Evolutionary conservation across 202 grass and related monocot genomes (phyloP).

Genomic region (Digitaria exilis): DNA sequence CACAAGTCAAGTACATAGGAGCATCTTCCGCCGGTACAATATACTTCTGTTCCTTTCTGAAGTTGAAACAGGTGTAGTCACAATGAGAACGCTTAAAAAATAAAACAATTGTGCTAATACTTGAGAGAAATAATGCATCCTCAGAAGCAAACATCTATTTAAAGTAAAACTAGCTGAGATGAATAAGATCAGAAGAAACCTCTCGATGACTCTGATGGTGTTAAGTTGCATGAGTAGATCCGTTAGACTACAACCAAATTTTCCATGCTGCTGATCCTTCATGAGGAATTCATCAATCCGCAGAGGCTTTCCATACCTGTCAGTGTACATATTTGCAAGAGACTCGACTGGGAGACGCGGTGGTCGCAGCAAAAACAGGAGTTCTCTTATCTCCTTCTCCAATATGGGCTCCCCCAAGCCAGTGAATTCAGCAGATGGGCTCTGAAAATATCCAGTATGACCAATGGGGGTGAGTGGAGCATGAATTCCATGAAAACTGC

Average conservation of each 20-base stretch:
- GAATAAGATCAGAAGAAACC: constrained; percentile 40
- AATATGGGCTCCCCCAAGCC: constrained; percentile 44
- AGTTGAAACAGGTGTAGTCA: constrained; percentile 23
- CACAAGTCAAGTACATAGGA: constrained; percentile 31
- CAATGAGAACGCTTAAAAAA: constrained; percentile 10
- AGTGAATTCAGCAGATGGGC: constrained; percentile 34
- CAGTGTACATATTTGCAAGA: constrained; percentile 49
- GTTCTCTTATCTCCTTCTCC: constrained; percentile 59
- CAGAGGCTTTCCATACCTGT: constrained; percentile 47
- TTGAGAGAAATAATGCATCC: background rate
- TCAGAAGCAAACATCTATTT: constrained; percentile 2
- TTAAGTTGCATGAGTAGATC: constrained; percentile 55
- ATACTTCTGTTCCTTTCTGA: constrained; percentile 46
- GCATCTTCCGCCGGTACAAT: constrained; percentile 58
- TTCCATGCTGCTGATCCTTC: constrained; percentile 54
- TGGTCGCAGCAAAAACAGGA: constrained; percentile 24
- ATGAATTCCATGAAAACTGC: background rate
- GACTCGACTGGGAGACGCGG: constrained; percentile 39
- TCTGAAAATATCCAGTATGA: background rate
- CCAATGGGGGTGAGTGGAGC: background rate
- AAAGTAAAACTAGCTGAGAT: constrained; percentile 14
- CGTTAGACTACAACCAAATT: constrained; percentile 42
- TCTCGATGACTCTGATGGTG: constrained; percentile 44
- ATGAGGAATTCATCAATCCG: constrained; percentile 40
- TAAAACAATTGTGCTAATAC: background rate